Evolutionary conservation across 148 eudicot species (phyloP), one percentile per base, ranked within the genome.

Genomic region (Spergularia bocconei): DNA sequence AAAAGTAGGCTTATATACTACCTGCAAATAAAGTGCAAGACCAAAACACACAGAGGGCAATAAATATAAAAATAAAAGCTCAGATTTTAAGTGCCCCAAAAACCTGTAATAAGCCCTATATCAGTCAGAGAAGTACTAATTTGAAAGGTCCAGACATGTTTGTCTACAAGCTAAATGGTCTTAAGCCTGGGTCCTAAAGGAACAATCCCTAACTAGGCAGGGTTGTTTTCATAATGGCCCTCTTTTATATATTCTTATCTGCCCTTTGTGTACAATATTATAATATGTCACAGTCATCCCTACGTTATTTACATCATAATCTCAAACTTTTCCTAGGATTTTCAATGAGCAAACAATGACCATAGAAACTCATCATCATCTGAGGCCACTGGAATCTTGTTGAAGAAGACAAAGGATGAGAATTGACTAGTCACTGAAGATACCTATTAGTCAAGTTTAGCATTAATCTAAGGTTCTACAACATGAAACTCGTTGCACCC

Each of bases 251-350:
- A 61, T 36, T 52, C 16, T 48, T 50, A 63, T 25, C 8, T 69
- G 33, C 11, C 29, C 38, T 54, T 54, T 29, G 36, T 13, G 23
- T 50, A 67, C 50, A 4, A 19, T 25, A 36, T 56, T 17, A 47
- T 75, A 67, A 36, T 58, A 74, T 69, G 78, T 79, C 82, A 65
- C 75, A 70, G 57, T 75, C 62, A 70, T 53, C 48, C 56, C 41
- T 60, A 20, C 5, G 21, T 48, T 11, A 33, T 51, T 79, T 47
- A 58, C 74, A 79, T 69, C 47, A 73, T 39, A 62, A 33, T 73
- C 74, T 50, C 33, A 74, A 74, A 41, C 56, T 70, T 59, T 63
- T 38, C 76, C 70, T 77, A 77, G 80, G 70, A 81, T 53, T 58
- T 81, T 69, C 56, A 62, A 72, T 67, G 64, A 66, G 20, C 72